A percentile compares a stretch with the other conserved stretches of the same genome.
Evolutionary conservation across 2,329 filamentous ascomycete genomes (phyloP).

Genomic region (Alternaria tenuissima): DNA sequence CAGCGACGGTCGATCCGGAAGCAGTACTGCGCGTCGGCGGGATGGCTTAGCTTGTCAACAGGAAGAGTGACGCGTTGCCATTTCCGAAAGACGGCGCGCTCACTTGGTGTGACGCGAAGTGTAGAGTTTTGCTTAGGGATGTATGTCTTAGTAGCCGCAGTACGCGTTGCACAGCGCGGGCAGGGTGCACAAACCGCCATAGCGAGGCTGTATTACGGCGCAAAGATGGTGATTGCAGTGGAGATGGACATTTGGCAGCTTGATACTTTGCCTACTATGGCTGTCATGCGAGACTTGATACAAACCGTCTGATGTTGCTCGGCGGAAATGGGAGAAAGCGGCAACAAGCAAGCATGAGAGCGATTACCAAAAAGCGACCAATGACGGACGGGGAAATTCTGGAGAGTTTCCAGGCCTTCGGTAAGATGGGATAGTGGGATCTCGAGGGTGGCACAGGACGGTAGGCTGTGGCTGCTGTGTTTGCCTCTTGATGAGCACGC

Average conservation of each 20-base stretch:
- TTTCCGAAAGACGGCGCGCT: conserved; percentile 20
- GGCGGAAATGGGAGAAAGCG: conserved; percentile 9
- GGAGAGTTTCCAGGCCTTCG: conserved; percentile 25
- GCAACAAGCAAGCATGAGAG: conserved; percentile 18
- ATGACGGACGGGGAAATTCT: conserved; percentile 23
- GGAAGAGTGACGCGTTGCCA: conserved; percentile 26
- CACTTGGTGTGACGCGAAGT: conserved; percentile 32
- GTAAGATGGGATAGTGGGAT: conserved; percentile 29
- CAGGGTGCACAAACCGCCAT: conserved; percentile 32
- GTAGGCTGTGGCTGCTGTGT: conserved; percentile 41
- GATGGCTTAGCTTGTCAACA: conserved; percentile 27
- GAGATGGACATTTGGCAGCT: conserved; percentile 21
- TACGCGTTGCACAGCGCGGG: conserved; percentile 36
- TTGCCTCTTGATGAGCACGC: conserved; percentile 34
- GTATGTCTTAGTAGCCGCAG: conserved; percentile 35
- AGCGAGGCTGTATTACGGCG: conserved; percentile 8
- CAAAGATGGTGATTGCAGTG: conserved; percentile 1
- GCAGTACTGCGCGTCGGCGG: conserved; percentile 19
- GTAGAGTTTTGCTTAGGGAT: conserved; percentile 27
- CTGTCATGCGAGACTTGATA: conserved; percentile 28
- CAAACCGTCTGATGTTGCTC: conserved; percentile 25
- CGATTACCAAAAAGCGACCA: conserved; percentile 16
- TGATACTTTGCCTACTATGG: conserved; percentile 21
- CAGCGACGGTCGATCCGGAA: conserved; percentile 31
- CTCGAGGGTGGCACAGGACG: conserved; percentile 35